Evolutionary conservation across 208 protist species (phyloP).

Genomic region (Novymonas esmeraldas): DNA sequence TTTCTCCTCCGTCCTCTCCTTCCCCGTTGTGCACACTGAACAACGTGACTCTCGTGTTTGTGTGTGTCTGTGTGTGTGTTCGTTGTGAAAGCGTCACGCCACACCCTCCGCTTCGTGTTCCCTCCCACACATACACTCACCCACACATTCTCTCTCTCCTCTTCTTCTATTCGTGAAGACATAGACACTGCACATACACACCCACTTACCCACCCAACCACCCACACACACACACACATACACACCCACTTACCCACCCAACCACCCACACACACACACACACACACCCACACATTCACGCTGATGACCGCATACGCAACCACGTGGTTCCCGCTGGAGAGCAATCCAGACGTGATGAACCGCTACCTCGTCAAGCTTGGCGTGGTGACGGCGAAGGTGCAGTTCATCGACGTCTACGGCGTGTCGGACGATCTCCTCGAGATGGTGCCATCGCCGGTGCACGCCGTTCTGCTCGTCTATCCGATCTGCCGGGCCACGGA

Average conservation of each 20-base stretch:
- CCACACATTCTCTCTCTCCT: no score
- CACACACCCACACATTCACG: no score
- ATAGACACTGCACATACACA: no score
- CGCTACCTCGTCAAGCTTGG: constrained; percentile 68
- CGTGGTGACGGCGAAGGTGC: constrained; percentile 43
- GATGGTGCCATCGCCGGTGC: constrained; percentile 91
- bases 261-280: not conserved
- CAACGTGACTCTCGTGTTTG: not conserved
- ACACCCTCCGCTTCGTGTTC: no score
- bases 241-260: no score
- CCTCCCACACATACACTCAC: no score
- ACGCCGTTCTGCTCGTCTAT: constrained; percentile 93
- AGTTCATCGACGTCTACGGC: constrained; percentile 94
- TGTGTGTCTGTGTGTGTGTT: no score
- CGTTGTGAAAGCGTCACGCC: no score
- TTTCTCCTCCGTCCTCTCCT: not conserved
- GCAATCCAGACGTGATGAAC: constrained; percentile 94
- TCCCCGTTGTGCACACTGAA: not conserved
- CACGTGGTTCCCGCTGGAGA: constrained; percentile 93
- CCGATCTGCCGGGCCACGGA: constrained; percentile 76
- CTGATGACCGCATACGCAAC: no score
- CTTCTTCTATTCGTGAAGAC: no score
- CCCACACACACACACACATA: no score
- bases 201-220: no score
- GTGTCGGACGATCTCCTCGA: constrained; percentile 84